Percentiles rank a stretch among this genome's conserved stretches.
These are phyloP conservation scores for Glarea lozoyensis DNA, from an alignment of 495 filamentous ascomycete species.

Conservation along the genomic window DNA sequence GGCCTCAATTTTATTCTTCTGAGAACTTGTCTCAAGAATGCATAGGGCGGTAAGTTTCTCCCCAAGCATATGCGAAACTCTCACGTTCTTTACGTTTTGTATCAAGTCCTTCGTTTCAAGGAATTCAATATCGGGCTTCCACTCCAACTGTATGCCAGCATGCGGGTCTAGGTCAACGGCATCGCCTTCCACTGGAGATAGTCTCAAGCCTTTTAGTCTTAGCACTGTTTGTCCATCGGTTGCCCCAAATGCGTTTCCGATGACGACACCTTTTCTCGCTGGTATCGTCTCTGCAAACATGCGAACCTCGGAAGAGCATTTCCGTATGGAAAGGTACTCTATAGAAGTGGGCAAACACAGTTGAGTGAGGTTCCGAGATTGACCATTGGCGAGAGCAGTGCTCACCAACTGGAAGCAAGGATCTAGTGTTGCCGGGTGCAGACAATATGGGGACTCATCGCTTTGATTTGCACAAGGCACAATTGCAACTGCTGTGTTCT, in stretches of 20 bases:
- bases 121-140: slow-evolving; percentile 1
- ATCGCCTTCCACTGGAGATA: neutral
- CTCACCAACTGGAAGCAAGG: slow-evolving; percentile 15
- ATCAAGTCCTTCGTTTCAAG: neutral
- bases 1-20: neutral
- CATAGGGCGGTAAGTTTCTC: neutral
- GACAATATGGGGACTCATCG: neutral
- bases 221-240: neutral
- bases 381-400: slow-evolving; percentile 24
- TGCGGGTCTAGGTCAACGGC: neutral
- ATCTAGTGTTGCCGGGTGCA: slow-evolving; percentile 4
- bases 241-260: neutral
- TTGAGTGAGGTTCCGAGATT: slow-evolving; percentile 22
- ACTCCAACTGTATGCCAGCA: neutral
- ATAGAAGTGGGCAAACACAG: slow-evolving; percentile 28
- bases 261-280: too few relatives aligned
- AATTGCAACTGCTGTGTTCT: neutral
- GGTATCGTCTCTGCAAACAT: too few relatives aligned
- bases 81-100: neutral
- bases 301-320: too few relatives aligned
- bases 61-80: neutral
- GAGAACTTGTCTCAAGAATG: neutral
- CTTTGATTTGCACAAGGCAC: neutral
- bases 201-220: neutral
- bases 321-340: too few relatives aligned